Evolutionary conservation across 192 early-diverging fungal species (phyloP).

Genomic region (Mortierella hygrophila): DNA sequence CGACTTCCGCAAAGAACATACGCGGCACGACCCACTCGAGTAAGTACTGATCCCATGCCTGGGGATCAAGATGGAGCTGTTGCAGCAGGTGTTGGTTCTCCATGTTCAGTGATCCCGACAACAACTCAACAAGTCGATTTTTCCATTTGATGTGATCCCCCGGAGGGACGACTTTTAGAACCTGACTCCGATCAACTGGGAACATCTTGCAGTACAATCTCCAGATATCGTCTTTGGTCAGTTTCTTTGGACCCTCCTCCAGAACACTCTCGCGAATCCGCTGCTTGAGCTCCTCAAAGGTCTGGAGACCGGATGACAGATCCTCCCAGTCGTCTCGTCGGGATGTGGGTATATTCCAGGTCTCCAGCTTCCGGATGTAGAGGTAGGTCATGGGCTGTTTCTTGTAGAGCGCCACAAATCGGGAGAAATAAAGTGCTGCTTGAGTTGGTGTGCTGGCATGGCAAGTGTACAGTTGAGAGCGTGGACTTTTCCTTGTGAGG

Average conservation of each 20-base stretch:
- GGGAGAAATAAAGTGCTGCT: slow-evolving; percentile 36
- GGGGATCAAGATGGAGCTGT: slow-evolving; percentile 11
- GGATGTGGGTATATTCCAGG: slow-evolving; percentile 41
- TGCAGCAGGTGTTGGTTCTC: background rate
- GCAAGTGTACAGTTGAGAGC: slow-evolving; percentile 45
- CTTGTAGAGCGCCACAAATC: slow-evolving; percentile 42
- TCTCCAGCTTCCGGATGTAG: slow-evolving; percentile 44
- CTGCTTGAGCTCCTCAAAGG: slow-evolving; percentile 44
- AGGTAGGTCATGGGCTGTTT: slow-evolving; percentile 48
- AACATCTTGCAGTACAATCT: background rate
- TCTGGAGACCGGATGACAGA: slow-evolving; percentile 23
- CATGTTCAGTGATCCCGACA: background rate
- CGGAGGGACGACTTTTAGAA: background rate
- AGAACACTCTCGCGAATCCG: slow-evolving; percentile 23
- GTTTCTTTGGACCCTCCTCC: background rate
- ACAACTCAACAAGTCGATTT: background rate
- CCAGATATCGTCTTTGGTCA: background rate
- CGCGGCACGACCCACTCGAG: background rate
- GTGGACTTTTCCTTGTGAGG: slow-evolving; percentile 20
- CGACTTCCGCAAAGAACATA: background rate
- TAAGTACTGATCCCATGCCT: background rate
- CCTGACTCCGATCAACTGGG: background rate
- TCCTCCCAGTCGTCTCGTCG: slow-evolving; percentile 45
- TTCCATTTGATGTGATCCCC: too few relatives aligned
- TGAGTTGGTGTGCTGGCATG: slow-evolving; percentile 35